Evolutionary conservation across 1,139 yeast species (phyloP), one percentile per base, ranked within the genome.

Genomic region (Debaryomyces coudertii): DNA sequence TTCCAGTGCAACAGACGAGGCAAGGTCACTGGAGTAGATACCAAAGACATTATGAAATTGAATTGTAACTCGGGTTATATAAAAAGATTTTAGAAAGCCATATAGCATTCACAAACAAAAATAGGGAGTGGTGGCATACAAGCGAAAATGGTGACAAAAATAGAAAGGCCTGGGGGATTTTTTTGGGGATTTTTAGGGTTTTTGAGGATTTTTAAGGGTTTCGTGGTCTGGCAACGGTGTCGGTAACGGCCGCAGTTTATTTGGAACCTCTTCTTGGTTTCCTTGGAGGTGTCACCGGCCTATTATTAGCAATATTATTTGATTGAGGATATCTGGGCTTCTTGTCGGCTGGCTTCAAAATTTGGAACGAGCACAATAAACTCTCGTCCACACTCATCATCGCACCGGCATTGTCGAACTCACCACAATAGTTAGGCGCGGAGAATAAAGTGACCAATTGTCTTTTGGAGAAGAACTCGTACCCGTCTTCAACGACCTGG

Each of bases 331-430:
- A 75, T 69, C 87, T 85, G 55, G 87, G 87, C 54, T 66, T 68
- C 80, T 93, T 93, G 68, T 93, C 98, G 41, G 98, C 97, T 30
- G 98, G 99, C 71, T 93, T 93, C 67, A 93, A 82, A 61, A 93
- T 92, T 72, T 93, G 98, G 87, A 93, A 93, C 14, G 97, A 90
- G 76, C 99, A 93, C 61, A 93, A 79, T 62, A 93, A 80, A 65
- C 93, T 85, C 69, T 92, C 97, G 68, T 93, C 98, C 46, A 93
- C 98, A 60, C 95, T 85, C 99, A 93, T 93, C 96, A 93, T 92
- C 31, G 98, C 98, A 59, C 98, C 99, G 7, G 97, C 97, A 66
- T 93, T 93, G 68, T 93, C 97, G 66, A 93, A 93, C 70, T 93
- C 98, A 56, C 98, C 98, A 80, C 98, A 93, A 67, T 93, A 93